phyloP scores from a whole-genome alignment of 805 yeast species.

The Zygoascus bituminiphila region DNA sequence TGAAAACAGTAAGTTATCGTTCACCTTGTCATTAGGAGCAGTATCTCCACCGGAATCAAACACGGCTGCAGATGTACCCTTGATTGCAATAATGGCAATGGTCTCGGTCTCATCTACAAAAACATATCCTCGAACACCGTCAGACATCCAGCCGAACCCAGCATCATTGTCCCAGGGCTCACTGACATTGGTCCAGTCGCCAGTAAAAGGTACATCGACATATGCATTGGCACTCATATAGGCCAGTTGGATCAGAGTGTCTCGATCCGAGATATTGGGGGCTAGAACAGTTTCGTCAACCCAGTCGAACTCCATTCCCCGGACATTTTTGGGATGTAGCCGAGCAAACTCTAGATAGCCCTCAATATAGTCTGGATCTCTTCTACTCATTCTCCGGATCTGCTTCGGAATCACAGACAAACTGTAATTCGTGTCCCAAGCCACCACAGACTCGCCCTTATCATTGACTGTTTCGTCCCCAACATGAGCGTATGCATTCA shows the following conservation, averaged over 20 bases:
- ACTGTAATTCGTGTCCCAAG: conserved; percentile 8
- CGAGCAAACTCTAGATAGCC: conserved; percentile 54
- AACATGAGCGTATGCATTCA: conserved; percentile 15
- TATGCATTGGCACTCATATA: conserved; percentile 87
- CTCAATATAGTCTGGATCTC: conserved; percentile 58
- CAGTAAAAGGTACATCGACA: conserved; percentile 63
- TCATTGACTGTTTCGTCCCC: conserved; percentile 5
- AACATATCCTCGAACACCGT: conserved; percentile 85
- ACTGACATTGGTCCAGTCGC: conserved; percentile 81
- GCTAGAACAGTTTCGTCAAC: conserved; percentile 41
- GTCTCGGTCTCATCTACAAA: conserved; percentile 54
- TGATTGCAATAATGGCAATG: conserved; percentile 67
- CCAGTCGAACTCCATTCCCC: conserved; percentile 45
- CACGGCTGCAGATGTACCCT: conserved; percentile 87
- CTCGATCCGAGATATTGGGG: conserved; percentile 71
- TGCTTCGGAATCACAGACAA: conserved; percentile 6
- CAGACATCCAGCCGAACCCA: conserved; percentile 79
- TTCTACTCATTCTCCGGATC: conserved; percentile 34
- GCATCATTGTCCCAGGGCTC: conserved; percentile 48
- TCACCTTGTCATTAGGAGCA: conserved; percentile 66
- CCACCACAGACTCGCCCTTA: background rate
- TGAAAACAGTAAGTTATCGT: conserved; percentile 83
- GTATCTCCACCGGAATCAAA: conserved; percentile 53
- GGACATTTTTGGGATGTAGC: conserved; percentile 2
- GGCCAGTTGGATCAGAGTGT: conserved; percentile 69